phyloP scores from a whole-genome alignment of 306 rosid genomes.

The Castanopsis chinensis region DNA sequence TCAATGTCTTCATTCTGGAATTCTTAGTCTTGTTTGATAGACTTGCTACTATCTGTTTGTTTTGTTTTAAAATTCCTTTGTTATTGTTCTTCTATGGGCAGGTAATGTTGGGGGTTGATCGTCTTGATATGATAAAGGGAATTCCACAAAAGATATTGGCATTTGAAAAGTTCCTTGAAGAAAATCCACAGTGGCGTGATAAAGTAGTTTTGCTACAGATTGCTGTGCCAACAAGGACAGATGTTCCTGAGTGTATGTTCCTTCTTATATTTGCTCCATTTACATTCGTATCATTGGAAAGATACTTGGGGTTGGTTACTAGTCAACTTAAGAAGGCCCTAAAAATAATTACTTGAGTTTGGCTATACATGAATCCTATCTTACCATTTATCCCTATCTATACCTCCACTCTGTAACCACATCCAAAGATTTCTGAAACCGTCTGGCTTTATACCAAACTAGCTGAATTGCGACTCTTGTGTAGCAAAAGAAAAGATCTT shows the following conservation, averaged over 20 bases:
- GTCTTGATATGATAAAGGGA: slow-evolving; percentile 99
- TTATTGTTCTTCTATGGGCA: slow-evolving; percentile 41
- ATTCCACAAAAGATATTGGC: slow-evolving; percentile 94
- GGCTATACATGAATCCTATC: not conserved
- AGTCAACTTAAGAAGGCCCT: not conserved
- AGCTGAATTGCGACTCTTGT: not conserved
- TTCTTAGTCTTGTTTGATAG: not conserved
- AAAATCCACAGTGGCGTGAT: slow-evolving; percentile 85
- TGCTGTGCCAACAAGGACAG: slow-evolving; percentile 95
- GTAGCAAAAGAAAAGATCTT: not conserved
- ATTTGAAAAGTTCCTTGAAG: slow-evolving; percentile 92
- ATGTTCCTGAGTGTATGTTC: slow-evolving; percentile 83
- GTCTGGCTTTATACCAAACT: not conserved
- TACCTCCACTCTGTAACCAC: too few species aligned
- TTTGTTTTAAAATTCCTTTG: slow-evolving; percentile 24
- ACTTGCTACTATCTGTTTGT: slow-evolving; percentile 7
- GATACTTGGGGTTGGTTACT: not conserved
- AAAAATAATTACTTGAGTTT: not conserved
- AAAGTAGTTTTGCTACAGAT: slow-evolving; percentile 93
- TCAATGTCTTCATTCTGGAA: not conserved
- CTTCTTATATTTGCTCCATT: slow-evolving; percentile 21
- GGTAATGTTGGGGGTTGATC: slow-evolving; percentile 96
- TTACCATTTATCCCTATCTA: not conserved
- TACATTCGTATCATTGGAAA: not conserved
- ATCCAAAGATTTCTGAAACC: too few species aligned